Evolutionary conservation across 805 yeast species (phyloP).

Genomic region (Hanseniaspora vineae): DNA sequence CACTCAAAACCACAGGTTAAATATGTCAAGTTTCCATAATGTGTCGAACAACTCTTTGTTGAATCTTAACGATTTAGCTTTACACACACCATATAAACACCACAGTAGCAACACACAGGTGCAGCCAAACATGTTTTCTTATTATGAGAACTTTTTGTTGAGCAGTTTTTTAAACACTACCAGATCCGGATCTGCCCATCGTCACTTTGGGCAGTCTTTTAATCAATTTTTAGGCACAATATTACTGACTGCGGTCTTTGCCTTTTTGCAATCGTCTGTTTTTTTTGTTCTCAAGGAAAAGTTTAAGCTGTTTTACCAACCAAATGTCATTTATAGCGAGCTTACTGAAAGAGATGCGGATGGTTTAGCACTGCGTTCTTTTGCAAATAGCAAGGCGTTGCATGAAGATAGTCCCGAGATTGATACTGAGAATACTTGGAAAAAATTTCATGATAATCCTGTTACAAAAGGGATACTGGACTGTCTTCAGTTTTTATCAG

Average conservation of each 20-base stretch:
- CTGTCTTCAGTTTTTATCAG: too few species aligned
- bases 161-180: slow-evolving; percentile 33
- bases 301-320: slow-evolving; percentile 38
- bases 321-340: slow-evolving; percentile 24
- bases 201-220: slow-evolving; percentile 44
- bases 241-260: slow-evolving; percentile 38
- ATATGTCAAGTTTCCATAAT: background rate
- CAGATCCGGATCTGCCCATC: slow-evolving; percentile 47
- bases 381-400: too few species aligned
- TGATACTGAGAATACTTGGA: too few species aligned
- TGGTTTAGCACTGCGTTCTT: too few species aligned
- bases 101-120: background rate
- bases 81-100: too few species aligned
- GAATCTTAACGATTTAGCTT: too few species aligned
- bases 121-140: background rate
- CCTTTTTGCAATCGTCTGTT: slow-evolving; percentile 35
- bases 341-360: background rate
- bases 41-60: too few species aligned
- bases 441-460: too few species aligned
- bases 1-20: background rate
- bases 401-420: too few species aligned
- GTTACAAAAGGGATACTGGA: too few species aligned
- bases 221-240: slow-evolving; percentile 44
- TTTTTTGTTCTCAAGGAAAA: slow-evolving; percentile 28
- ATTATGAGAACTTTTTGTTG: background rate